These are phyloP conservation scores for Colletotrichum salicis DNA, from an alignment of 2,329 filamentous ascomycete species.

Conservation along the genomic window DNA sequence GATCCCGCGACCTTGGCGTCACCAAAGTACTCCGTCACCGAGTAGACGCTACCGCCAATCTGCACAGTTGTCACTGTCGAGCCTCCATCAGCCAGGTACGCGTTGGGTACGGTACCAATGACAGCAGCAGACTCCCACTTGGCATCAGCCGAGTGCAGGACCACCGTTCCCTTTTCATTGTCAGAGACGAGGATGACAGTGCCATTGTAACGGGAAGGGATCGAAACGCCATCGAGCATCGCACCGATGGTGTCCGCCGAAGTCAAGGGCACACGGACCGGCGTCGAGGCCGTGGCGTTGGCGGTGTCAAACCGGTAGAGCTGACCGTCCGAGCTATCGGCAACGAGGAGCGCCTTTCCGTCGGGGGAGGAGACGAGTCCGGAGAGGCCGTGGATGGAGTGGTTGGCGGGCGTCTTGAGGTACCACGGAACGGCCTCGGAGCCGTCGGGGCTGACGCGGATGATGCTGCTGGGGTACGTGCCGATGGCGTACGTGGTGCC, in stretches of 20 bases:
- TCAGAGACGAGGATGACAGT: conserved; percentile 48
- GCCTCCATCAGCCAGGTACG: conserved; percentile 6
- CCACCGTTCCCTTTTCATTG: conserved; percentile 46
- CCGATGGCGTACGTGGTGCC: conserved; percentile 52
- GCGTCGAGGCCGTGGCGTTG: not conserved
- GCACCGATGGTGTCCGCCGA: conserved; percentile 7
- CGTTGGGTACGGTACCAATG: conserved; percentile 45
- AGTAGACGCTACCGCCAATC: conserved; percentile 32
- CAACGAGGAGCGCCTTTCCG: conserved; percentile 43
- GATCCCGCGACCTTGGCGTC: conserved; percentile 24
- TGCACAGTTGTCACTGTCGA: conserved; percentile 18
- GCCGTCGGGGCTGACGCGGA: conserved; percentile 46
- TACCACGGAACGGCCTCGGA: conserved; percentile 45
- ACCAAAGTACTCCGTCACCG: conserved; percentile 22
- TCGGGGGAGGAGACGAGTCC: conserved; percentile 26
- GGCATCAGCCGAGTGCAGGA: conserved; percentile 49
- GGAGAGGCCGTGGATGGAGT: conserved; percentile 37
- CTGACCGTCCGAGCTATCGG: conserved; percentile 45
- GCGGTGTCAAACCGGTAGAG: conserved; percentile 49
- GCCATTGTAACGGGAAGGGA: conserved; percentile 47
- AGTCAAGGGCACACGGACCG: conserved; percentile 7
- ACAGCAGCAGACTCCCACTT: conserved; percentile 49
- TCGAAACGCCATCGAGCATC: conserved; percentile 44
- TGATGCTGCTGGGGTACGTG: conserved; percentile 49
- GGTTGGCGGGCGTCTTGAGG: conserved; percentile 41